Conservation (phyloP, 371 early-diverging fungal genomes). For the Rhizopus sp. region DNA sequence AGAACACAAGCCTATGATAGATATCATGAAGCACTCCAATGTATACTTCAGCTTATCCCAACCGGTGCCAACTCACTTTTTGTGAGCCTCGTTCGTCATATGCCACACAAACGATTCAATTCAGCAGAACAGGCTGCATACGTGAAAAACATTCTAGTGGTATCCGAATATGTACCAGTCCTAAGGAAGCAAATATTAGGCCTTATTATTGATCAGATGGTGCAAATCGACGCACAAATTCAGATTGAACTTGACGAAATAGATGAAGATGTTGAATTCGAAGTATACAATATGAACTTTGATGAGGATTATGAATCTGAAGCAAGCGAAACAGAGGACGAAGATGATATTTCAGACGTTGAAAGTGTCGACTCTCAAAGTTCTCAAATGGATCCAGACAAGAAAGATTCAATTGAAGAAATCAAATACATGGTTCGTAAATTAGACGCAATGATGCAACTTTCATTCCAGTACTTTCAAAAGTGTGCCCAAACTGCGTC, state of each 20-base stretch:
- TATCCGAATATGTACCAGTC: slow-evolving; percentile 76
- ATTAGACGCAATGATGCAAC: slow-evolving; percentile 81
- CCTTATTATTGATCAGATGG: slow-evolving; percentile 77
- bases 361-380: slow-evolving; percentile 27
- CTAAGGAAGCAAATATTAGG: slow-evolving; percentile 74
- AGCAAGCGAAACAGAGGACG: slow-evolving; percentile 38
- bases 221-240: slow-evolving; percentile 94
- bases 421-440: slow-evolving; percentile 75
- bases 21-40: slow-evolving; percentile 67
- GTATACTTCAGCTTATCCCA: slow-evolving; percentile 77
- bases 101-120: slow-evolving; percentile 80
- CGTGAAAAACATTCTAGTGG: slow-evolving; percentile 73
- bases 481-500: slow-evolving; percentile 18
- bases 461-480: slow-evolving; percentile 66
- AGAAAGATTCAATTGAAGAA: slow-evolving; percentile 42
- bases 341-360: slow-evolving; percentile 26
- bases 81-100: slow-evolving; percentile 61
- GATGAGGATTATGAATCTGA: slow-evolving; percentile 50
- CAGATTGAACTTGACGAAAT: slow-evolving; percentile 92
- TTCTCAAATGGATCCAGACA: slow-evolving; percentile 17
- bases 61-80: slow-evolving; percentile 72
- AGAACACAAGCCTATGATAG: slow-evolving; percentile 55
- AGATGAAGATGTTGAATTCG: slow-evolving; percentile 71
- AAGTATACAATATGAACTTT: slow-evolving; percentile 38
- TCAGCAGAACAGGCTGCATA: slow-evolving; percentile 70